Base-by-base conservation (phyloP, 768 basidiomycete genomes). In the Boletellus ananas region DNA sequence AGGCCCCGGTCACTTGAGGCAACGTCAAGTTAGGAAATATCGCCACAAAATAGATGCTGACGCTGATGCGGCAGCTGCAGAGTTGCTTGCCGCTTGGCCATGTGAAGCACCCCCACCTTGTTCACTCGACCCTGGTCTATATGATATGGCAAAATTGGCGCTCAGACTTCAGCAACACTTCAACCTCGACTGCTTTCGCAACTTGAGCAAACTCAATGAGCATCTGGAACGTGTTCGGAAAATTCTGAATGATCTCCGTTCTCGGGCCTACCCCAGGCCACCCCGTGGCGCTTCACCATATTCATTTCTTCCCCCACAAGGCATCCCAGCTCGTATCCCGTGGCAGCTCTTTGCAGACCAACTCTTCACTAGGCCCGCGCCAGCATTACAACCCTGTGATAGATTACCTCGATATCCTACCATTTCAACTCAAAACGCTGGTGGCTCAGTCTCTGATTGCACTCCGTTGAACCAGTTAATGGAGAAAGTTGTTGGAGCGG, bases 401-500 rank as follows among this genome's bases (percentile, higher is more conserved):
- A 27, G 25, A 27, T 8, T 27, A 27, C 25, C 8, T 27, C 25
- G 4, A 27, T 8, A 8, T 27, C 25, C 25, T 8, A 8, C 4
- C 25, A 4, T 8, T 8, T 27, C 25, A 4, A 4, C n/a, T n/a
- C n/a, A 27, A 27, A 27, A 27, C 25, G 25, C 8, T 27, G 25
- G 8, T 8, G 8, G 8, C 25, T 27, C 25, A 27, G 25, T 27
- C 8, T 4, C 8, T 27, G n/a, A n/a, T n/a, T n/a, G n/a, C n/a
- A n/a, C n/a, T n/a, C n/a, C n/a, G n/a, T n/a, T n/a, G n/a, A n/a
- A n/a, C n/a, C n/a, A n/a, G n/a, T n/a, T n/a, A 4, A 41, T 73
- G n/a, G n/a, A n/a, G 0, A 38, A 73, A 6, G 59, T 71, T 1
- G 68, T 72, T 49, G 51, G n/a, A n/a, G n/a, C n/a, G n/a, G n/a